Evolutionary conservation across 208 protist species (phyloP).

Genomic region (Acanthamoeba royreba): DNA sequence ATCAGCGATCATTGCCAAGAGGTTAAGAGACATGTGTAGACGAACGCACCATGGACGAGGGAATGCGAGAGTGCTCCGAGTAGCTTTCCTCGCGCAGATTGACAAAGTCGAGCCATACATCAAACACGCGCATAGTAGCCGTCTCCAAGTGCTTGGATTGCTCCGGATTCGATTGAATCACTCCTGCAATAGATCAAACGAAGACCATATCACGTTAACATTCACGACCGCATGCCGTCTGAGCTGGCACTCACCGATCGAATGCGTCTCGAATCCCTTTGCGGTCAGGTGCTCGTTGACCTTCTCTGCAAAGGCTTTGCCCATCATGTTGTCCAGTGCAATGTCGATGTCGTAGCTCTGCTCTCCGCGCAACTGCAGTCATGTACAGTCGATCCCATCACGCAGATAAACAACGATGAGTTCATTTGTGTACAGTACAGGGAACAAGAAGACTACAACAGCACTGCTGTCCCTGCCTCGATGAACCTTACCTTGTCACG

Average conservation of each 20-base stretch:
- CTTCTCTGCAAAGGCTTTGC: constrained; percentile 86
- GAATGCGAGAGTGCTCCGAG: background rate
- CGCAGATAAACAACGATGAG: background rate
- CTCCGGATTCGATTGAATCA: constrained; percentile 95
- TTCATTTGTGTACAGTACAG: background rate
- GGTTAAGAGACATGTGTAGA: background rate
- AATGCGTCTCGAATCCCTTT: background rate
- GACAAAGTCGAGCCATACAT: constrained; percentile 15
- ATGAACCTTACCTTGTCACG: constrained; percentile 94
- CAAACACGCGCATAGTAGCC: constrained; percentile 89
- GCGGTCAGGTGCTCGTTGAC: constrained; percentile 82
- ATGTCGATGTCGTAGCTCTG: constrained; percentile 86
- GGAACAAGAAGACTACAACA: background rate
- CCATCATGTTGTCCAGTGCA: constrained; percentile 89
- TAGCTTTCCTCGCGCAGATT: background rate
- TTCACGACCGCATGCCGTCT: background rate
- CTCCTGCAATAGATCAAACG: constrained; percentile 71
- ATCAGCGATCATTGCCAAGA: background rate
- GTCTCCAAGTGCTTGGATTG: constrained; percentile 98
- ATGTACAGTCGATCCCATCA: background rate
- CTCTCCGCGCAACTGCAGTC: background rate
- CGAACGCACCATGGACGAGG: background rate
- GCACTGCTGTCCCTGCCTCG: too few species aligned
- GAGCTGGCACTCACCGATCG: background rate
- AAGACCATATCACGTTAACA: background rate